These are phyloP conservation scores for Asterochloris sp. DNA, from an alignment of 139 green algal species.

Conservation along the genomic window DNA sequence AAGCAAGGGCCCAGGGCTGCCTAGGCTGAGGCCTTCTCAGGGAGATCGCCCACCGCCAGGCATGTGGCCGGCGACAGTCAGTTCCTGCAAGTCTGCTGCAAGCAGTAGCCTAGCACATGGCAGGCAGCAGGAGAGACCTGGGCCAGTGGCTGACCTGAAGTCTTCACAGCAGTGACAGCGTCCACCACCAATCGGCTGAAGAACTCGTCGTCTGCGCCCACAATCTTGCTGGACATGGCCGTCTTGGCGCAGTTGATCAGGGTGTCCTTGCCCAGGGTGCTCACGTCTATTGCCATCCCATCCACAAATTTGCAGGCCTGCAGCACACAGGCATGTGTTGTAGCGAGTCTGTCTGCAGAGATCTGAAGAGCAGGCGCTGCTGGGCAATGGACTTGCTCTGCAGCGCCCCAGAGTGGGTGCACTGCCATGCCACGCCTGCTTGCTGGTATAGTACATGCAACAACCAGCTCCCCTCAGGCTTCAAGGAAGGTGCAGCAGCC, in stretches of 20 bases:
- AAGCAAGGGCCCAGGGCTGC: too few relatives aligned
- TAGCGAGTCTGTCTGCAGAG: neutral
- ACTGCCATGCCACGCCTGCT: too few relatives aligned
- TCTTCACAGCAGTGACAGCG: conserved; percentile 38
- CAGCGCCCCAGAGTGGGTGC: too few relatives aligned
- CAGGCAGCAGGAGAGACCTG: too few relatives aligned
- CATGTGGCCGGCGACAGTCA: too few relatives aligned
- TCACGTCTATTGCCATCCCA: conserved; percentile 70
- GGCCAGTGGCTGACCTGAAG: neutral
- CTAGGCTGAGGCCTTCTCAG: too few relatives aligned
- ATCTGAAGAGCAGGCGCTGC: too few relatives aligned
- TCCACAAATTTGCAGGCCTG: conserved; percentile 93
- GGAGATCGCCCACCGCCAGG: too few relatives aligned
- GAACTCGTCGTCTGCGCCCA: conserved; percentile 83
- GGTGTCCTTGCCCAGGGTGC: conserved; percentile 75
- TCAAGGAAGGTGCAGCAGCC: too few relatives aligned
- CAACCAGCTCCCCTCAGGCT: neutral
- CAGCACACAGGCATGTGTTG: neutral
- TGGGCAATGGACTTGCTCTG: too few relatives aligned
- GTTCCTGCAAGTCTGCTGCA: too few relatives aligned
- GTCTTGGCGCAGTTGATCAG: conserved; percentile 89
- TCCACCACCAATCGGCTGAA: conserved; percentile 89
- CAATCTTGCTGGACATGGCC: conserved; percentile 93
- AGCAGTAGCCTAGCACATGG: too few relatives aligned
- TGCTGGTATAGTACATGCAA: neutral